Conservation (phyloP, 331 rosid species). For the Acacia pycnantha region DNA sequence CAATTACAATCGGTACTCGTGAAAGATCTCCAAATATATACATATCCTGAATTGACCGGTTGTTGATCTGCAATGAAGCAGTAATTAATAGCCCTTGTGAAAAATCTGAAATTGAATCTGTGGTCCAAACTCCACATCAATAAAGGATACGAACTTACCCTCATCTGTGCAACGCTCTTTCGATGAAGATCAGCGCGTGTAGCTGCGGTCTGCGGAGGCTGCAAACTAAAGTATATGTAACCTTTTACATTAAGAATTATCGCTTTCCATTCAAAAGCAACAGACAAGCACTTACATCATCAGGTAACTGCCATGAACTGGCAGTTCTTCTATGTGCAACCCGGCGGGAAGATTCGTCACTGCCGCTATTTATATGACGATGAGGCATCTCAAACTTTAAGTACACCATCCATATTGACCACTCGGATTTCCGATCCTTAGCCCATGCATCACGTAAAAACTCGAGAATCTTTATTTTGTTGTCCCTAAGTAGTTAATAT, state of each 20-base stretch:
- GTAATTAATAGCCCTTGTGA: constrained; percentile 9
- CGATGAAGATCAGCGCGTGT: constrained; percentile 87
- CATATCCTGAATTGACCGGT: constrained; percentile 86
- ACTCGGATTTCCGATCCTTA: constrained; percentile 80
- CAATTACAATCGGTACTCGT: constrained; percentile 72
- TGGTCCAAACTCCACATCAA: constrained; percentile 11
- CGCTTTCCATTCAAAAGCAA: neutral
- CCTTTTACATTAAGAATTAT: neutral
- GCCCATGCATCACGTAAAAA: constrained; percentile 69
- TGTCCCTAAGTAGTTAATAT: constrained; percentile 53
- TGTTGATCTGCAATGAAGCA: constrained; percentile 67
- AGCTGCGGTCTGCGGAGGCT: constrained; percentile 79
- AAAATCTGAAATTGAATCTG: constrained; percentile 17
- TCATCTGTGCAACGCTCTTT: constrained; percentile 88
- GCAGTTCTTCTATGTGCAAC: constrained; percentile 65
- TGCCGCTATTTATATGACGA: constrained; percentile 57
- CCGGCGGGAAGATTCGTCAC: constrained; percentile 56
- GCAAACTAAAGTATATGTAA: constrained; percentile 24
- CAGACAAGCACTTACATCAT: constrained; percentile 65
- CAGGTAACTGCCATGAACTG: constrained; percentile 68
- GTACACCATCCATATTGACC: constrained; percentile 99
- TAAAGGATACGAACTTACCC: constrained; percentile 47
- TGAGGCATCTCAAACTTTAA: constrained; percentile 95
- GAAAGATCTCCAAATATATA: constrained; percentile 85
- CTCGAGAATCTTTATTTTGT: constrained; percentile 67